Conservation (phyloP, 2,329 filamentous ascomycete species). For the Knoxdaviesia proteae region DNA sequence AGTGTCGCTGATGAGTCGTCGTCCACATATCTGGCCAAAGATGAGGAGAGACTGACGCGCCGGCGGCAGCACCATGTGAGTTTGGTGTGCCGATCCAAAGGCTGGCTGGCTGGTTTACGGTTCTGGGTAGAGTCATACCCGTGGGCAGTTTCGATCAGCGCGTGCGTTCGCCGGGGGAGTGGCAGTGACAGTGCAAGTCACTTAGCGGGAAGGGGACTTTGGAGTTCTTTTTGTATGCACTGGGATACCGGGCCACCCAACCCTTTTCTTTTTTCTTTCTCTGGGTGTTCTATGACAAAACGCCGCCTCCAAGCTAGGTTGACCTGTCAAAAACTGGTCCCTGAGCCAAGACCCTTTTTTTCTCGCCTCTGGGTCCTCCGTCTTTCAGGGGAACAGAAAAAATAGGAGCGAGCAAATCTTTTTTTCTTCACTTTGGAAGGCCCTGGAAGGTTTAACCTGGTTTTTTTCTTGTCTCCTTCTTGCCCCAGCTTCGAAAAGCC, state of each 20-base stretch:
- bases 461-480: too few relatives aligned
- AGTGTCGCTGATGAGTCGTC: too few relatives aligned
- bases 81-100: not conserved
- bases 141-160: not conserved
- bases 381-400: not conserved
- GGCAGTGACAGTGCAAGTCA: too few relatives aligned
- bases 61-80: not conserved
- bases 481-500: too few relatives aligned
- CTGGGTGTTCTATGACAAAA: not conserved
- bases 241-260: not conserved
- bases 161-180: too few relatives aligned
- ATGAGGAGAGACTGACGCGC: not conserved
- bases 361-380: conserved; percentile 6
- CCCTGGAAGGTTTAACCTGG: too few relatives aligned
- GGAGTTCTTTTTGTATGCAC: not conserved
- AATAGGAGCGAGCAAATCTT: conserved; percentile 1
- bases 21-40: not conserved
- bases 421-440: not conserved
- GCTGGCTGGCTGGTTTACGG: not conserved
- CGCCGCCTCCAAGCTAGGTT: too few relatives aligned
- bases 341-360: not conserved
- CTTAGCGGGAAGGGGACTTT: too few relatives aligned
- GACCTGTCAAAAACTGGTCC: too few relatives aligned
- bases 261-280: not conserved
- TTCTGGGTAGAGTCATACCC: not conserved